Base-by-base conservation (phyloP, 345 rosid genomes). In the Lepidium aucheri region DNA sequence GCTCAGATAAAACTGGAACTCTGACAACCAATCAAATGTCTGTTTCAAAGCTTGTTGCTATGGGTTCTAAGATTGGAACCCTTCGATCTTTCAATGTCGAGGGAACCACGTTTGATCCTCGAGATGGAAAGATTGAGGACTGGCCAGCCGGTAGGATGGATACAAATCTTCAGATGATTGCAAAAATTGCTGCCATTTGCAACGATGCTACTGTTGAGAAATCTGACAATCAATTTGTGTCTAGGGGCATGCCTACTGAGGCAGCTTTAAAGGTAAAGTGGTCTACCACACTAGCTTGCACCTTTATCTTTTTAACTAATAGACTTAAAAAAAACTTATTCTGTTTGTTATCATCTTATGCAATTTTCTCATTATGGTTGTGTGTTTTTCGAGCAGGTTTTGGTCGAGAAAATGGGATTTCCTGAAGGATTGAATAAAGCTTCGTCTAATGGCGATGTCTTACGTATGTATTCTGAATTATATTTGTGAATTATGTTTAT, bases 321-420 rank as follows among this genome's bases (percentile, higher is more conserved):
- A 28, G 7, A 17, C 32, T 43, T n/a, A n/a, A 7, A 20, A 57
- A 58, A 16, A 2, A 40, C 44, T 68, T 11, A 22, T 34, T 58
- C 11, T 44, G 46, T 41, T 34, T n/a, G 11, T 51, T 40, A 12
- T 33, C 41, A 30, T 62, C 40, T 17, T 60, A n/a, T 30, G 53
- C 50, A 15, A 36, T 9, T 9, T 9, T 58, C 3, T 54, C 53
- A 34, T 20, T 24, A 15, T 40, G 20, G 16, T 18, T 51, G 38
- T 43, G 12, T 65, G 39, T 58, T 46, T 35, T 40, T 67, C 51
- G 77, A n/a, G 16, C 81, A 94, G 97, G 97, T 88, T 72, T 67
- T 93, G 74, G 96, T 90, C 71, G 98, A 93, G 79, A 93, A 93
- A 79, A 93, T 93, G 96, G 97, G 95, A 64, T 75, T 85, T 73